Evolutionary conservation across 23 red algal species (phyloP), one percentile per base, ranked within the genome.

Genomic region (Pyropia yezoensis): DNA sequence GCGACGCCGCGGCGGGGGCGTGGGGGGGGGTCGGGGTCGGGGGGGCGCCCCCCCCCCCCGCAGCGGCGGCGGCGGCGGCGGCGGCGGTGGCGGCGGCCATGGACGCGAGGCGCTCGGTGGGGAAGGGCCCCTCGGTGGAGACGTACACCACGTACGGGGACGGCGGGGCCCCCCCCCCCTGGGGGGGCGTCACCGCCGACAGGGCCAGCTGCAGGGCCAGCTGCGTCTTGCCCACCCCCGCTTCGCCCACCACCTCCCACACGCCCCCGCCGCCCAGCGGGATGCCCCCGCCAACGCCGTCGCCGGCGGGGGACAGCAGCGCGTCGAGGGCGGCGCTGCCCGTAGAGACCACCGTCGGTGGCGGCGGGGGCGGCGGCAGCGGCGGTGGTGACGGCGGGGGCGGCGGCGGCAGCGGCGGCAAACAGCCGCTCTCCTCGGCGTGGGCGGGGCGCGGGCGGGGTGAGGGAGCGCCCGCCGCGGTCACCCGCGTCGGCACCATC

Each of bases 201-300:
- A 89, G 49, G 14, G 74, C 74, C 17, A 94, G 65, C 54, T 94
- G 89, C 33, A 85, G 54, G 9, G 67, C 71, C 30, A 85, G 57
- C 57, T 94, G 89, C 26, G 80, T 86, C 29, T 94, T 94, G 23
- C 89, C 89, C 2, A 65, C 61, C 34, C 78, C 80, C 25, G 89
- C 70, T 22, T 51, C 65, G 57, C 89, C 89, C 27, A 60, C 74
- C 52, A 94, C 57, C 66, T 94, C 89, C 23, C 69, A 33, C 25
- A 89, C 76, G n/a, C 71, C 51, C 1, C 59, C 71, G 11, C 59
- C 57, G 22, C 20, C 64, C 1, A 64, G 33, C 3, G 62, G 71
- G 49, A 87, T 61, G 30, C 82, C 82, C 29, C 82, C 82, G 17
- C 63, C 63, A 14, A 87, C 65, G 58, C 75, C 34, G 51, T 49